A percentile compares a stretch with the other conserved stretches of the same genome.
Evolutionary conservation across 2,329 filamentous ascomycete species (phyloP).

Genomic region (Colletotrichum falcatum): DNA sequence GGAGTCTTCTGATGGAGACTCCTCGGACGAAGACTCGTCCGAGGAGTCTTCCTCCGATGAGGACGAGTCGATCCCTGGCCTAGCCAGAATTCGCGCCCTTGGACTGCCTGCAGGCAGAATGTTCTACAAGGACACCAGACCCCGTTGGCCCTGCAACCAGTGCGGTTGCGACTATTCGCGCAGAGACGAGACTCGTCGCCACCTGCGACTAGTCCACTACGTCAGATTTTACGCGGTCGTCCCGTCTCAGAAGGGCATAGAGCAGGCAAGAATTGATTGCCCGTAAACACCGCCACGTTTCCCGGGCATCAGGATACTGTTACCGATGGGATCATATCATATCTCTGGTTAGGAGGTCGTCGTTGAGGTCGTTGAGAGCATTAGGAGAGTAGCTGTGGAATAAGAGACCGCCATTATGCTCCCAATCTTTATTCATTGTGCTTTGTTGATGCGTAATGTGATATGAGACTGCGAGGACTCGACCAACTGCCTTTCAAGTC

Average conservation of each 20-base stretch:
- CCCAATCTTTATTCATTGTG: background rate
- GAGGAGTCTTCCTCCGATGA: background rate
- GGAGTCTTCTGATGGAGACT: background rate
- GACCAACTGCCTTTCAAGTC: background rate
- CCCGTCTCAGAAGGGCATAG: background rate
- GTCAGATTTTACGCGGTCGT: fast-evolving
- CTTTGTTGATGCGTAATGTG: background rate
- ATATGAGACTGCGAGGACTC: background rate
- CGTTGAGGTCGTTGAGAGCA: background rate
- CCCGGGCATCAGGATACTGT: background rate
- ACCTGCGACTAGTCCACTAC: background rate
- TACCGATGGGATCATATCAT: background rate
- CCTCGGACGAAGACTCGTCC: background rate
- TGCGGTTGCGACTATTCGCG: background rate
- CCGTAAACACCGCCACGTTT: background rate
- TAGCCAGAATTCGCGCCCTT: background rate
- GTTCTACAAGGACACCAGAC: background rate
- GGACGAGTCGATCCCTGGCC: background rate
- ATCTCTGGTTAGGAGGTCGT: background rate
- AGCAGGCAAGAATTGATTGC: background rate
- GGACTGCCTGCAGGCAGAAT: background rate
- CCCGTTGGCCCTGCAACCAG: background rate
- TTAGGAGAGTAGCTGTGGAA: background rate
- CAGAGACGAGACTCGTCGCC: background rate
- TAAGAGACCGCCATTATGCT: background rate